Base-by-base conservation (phyloP, 2,329 filamentous ascomycete species). In the Colletotrichum noveboracense region DNA sequence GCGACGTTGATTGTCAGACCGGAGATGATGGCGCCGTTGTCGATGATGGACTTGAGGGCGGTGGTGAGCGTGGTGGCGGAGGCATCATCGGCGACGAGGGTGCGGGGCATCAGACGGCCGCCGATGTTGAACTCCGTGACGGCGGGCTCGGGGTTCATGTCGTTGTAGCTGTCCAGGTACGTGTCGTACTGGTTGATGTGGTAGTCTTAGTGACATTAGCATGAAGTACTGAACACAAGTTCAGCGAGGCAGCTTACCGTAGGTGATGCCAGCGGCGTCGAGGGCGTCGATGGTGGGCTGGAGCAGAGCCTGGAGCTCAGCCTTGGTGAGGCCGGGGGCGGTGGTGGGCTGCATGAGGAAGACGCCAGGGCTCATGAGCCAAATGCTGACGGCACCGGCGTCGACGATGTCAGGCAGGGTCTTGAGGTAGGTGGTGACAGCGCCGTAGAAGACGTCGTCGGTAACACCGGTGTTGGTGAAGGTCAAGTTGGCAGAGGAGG, bases 401-500 rank as follows among this genome's bases (percentile, higher is more conserved):
- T 76, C 74, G 60, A 76, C 74, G 14, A 76, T 75, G n/a, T 13
- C 16, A 28, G 70, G 71, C 7, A 76, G 65, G 0, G 38, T 48
- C 65, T 61, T 76, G 21, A 74, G 34, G 71, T 74, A 74, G 21
- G 58, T 66, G 9, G 34, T 55, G 21, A 76, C 71, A 8, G 34
- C 74, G 52, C 81, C 81, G 38, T 74, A 70, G 12, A 80, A 78
- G 30, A 79, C 74, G 1, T 80, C 78, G 12, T 79, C 76, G 8
- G 77, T 78, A 38, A 81, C 74, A 32, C 71, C 72, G 9, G 61
- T 21, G 75, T 38, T 75, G 62, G 67, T 71, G 48, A 91, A 88
- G 0, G 81, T 83, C 7, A 91, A 78, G 10, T 84, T 86, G 3
- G 87, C 84, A 2, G 86, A 89, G 0, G 86, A 84, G 5, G 88